These are phyloP conservation scores for Nicotiana paniculata DNA, from an alignment of 257 asterid species.

Conservation along the genomic window DNA sequence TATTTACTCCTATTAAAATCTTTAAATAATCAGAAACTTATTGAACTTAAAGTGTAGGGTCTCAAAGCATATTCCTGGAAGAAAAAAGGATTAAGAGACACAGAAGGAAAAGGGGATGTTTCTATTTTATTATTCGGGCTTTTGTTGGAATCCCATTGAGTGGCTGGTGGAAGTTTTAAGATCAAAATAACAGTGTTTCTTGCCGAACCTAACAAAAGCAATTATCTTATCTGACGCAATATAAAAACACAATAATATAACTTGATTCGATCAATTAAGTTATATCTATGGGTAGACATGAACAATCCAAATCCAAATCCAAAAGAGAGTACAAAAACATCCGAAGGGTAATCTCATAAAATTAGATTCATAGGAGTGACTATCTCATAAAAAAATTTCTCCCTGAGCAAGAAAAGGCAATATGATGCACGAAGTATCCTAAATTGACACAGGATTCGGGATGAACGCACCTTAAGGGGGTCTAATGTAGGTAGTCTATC, in stretches of 20 bases:
- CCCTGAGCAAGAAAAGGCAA: background rate
- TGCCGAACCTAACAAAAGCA: background rate
- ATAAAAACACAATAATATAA: background rate
- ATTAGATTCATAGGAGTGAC: background rate
- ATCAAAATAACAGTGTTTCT: background rate
- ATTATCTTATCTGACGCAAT: background rate
- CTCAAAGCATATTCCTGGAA: background rate
- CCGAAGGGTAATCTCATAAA: background rate
- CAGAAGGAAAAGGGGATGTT: too few relatives aligned
- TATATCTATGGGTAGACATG: background rate
- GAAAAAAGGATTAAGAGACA: background rate
- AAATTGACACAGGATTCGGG: accelerated
- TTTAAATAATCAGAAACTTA: background rate
- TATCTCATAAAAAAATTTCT: background rate
- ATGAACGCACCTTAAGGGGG: accelerated
- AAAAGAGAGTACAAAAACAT: background rate
- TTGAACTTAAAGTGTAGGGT: background rate
- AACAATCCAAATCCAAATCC: background rate
- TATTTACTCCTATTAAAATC: background rate
- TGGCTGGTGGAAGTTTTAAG: background rate
- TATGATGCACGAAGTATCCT: too few relatives aligned
- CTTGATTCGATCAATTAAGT: background rate
- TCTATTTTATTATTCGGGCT: background rate
- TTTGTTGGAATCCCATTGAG: background rate
- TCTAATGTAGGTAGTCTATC: accelerated